A percentile compares a stretch with the other conserved stretches of the same genome.
Evolutionary conservation across 2,329 filamentous ascomycete genomes (phyloP).

Genomic region (Juglanconis oblonga): DNA sequence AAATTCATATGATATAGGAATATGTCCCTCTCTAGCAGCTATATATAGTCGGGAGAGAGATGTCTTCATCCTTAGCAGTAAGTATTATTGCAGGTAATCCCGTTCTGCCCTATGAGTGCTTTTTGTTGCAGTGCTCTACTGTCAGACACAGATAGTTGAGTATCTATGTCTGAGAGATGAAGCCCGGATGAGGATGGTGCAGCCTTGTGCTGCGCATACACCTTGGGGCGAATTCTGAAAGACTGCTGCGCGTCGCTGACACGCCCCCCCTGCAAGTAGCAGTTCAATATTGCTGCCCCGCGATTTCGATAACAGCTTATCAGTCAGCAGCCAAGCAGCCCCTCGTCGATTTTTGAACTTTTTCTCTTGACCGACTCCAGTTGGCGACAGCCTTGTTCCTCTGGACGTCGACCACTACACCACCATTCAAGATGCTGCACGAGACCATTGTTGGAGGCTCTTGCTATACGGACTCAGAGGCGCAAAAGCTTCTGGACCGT

Average conservation of each 20-base stretch:
- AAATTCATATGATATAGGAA: too few relatives aligned
- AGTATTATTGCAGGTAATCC: too few relatives aligned
- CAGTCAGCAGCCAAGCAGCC: conserved; percentile 6
- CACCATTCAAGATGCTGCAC: conserved; percentile 13
- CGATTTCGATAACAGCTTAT: conserved; percentile 15
- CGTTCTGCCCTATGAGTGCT: too few relatives aligned
- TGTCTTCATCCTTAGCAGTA: too few relatives aligned
- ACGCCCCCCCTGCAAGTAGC: conserved; percentile 2
- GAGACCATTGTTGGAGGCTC: conserved; percentile 15
- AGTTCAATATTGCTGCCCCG: conserved; percentile 5
- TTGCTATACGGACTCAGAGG: conserved; percentile 18
- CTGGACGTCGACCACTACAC: conserved; percentile 1
- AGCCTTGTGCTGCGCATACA: too few relatives aligned
- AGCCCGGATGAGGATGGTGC: too few relatives aligned
- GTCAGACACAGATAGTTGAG: too few relatives aligned
- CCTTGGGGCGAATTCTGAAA: too few relatives aligned
- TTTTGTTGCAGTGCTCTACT: too few relatives aligned
- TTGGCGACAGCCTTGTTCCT: conserved; percentile 5
- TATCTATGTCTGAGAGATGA: too few relatives aligned
- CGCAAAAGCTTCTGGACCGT: conserved; percentile 19
- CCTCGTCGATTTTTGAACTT: conserved; percentile 13
- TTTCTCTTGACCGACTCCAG: background rate
- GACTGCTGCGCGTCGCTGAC: conserved; percentile 4
- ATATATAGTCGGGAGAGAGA: too few relatives aligned
- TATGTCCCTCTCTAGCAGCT: too few relatives aligned